Percentiles rank a stretch among this genome's conserved stretches.
phyloP scores from a whole-genome alignment of 2,329 filamentous ascomycete species.

The Colletotrichum sp. region DNA sequence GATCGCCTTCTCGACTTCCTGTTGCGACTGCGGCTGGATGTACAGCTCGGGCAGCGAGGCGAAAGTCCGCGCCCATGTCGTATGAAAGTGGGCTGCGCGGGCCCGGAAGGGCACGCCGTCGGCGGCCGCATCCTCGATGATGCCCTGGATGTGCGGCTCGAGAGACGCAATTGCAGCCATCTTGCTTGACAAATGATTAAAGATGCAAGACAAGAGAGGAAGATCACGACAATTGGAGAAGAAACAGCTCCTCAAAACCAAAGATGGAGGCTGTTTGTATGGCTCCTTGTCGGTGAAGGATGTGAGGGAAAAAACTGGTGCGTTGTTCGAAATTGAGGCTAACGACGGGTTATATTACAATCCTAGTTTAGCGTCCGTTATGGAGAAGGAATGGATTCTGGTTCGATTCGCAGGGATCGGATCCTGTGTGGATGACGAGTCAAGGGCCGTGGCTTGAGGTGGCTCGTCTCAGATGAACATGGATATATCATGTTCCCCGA shows the following conservation, averaged over 20 bases:
- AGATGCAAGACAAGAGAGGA: neutral
- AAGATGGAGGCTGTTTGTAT: neutral
- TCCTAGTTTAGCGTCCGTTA: constrained; percentile 17
- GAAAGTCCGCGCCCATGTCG: constrained; percentile 95
- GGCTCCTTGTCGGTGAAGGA: neutral
- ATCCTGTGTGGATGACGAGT: constrained; percentile 6
- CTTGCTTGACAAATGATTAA: neutral
- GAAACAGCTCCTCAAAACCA: neutral
- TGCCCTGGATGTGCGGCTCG: constrained; percentile 40
- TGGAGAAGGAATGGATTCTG: neutral
- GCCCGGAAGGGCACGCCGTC: constrained; percentile 76
- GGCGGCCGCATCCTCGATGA: constrained; percentile 32
- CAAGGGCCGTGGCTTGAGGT: constrained; percentile 2
- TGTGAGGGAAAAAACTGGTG: neutral
- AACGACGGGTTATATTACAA: constrained; percentile 16
- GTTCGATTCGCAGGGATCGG: constrained; percentile 7
- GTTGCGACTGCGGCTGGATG: constrained; percentile 79
- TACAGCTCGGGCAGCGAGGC: constrained; percentile 89
- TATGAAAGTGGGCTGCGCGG: constrained; percentile 74
- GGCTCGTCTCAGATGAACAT: constrained; percentile 15
- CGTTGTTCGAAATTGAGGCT: neutral
- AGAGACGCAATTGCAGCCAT: constrained; percentile 25
- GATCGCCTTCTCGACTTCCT: constrained; percentile 87
- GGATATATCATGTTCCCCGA: constrained; percentile 2
- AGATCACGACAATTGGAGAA: neutral